phyloP scores from a whole-genome alignment of 2,329 filamentous ascomycete genomes.

The Aspergillus flavus region DNA sequence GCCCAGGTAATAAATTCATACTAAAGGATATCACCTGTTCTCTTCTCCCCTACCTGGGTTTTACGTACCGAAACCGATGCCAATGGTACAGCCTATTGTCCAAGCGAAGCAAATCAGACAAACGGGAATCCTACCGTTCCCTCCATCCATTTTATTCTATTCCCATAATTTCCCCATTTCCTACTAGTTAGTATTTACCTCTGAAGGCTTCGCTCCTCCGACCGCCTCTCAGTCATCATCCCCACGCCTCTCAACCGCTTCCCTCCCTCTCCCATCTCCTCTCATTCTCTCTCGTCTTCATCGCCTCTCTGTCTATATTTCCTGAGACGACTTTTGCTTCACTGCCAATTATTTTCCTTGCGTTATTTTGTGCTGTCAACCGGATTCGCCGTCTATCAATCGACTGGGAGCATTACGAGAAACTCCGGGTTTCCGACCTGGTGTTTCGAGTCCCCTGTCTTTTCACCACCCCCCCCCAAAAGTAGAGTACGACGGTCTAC shows the following conservation, averaged over 20 bases:
- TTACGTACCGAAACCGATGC: not conserved
- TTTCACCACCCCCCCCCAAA: not conserved
- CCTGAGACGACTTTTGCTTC: not conserved
- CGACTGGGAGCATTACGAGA: slow-evolving; percentile 19
- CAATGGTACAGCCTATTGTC: slow-evolving; percentile 3
- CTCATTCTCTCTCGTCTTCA: slow-evolving; percentile 3
- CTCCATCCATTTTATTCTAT: not conserved
- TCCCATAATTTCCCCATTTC: not conserved
- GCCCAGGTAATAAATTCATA: not conserved
- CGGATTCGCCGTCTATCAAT: not conserved
- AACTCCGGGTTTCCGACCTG: slow-evolving; percentile 20
- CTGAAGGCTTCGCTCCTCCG: slow-evolving; percentile 21
- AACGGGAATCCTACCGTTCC: slow-evolving; percentile 13
- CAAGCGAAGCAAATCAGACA: slow-evolving; percentile 13
- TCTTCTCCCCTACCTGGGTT: not conserved
- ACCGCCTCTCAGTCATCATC: slow-evolving; percentile 29
- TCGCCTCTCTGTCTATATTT: slow-evolving; percentile 4
- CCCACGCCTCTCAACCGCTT: slow-evolving; percentile 21
- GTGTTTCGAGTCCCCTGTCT: slow-evolving; percentile 20
- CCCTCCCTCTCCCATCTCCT: not conserved
- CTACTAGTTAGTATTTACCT: not conserved
- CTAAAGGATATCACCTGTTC: not conserved
- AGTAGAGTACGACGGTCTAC: slow-evolving; percentile 15
- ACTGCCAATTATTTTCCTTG: not conserved
- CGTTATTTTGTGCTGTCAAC: slow-evolving; percentile 2